phyloP scores from a whole-genome alignment of 2,329 filamentous ascomycete genomes.

The Xylaria sp. region DNA sequence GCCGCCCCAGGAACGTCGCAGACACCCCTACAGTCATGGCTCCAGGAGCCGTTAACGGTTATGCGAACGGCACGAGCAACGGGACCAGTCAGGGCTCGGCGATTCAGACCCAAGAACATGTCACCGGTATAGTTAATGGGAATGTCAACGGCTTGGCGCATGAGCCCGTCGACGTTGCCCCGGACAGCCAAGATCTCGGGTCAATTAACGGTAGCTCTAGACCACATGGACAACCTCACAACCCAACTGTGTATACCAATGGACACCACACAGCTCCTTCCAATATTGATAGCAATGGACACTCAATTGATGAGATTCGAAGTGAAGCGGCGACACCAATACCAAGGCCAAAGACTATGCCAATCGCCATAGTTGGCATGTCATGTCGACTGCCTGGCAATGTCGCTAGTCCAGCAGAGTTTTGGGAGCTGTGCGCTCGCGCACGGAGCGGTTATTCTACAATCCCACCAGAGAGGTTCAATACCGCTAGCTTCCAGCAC shows the following conservation, averaged over 20 bases:
- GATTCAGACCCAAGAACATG: constrained; percentile 48
- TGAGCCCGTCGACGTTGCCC: constrained; percentile 23
- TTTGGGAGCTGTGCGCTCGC: constrained; percentile 54
- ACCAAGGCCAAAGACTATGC: constrained; percentile 40
- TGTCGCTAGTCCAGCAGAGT: constrained; percentile 51
- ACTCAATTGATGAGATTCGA: constrained; percentile 19
- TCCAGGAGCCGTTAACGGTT: constrained; percentile 47
- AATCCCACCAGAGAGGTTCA: constrained; percentile 59
- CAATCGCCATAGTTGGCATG: constrained; percentile 54
- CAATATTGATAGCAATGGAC: constrained; percentile 38
- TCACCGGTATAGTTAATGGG: constrained; percentile 41
- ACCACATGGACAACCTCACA: constrained; percentile 16
- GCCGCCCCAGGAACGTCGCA: constrained; percentile 40
- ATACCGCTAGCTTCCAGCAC: constrained; percentile 51
- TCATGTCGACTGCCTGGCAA: constrained; percentile 53
- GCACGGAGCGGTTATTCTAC: constrained; percentile 53
- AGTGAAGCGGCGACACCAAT: constrained; percentile 7
- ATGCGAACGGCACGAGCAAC: constrained; percentile 44
- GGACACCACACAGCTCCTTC: constrained; percentile 39
- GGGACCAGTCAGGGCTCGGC: constrained; percentile 43
- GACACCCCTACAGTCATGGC: constrained; percentile 47
- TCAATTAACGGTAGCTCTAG: constrained; percentile 31
- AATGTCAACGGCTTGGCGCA: constrained; percentile 38
- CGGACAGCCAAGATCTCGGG: constrained; percentile 26
- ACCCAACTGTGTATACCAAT: constrained; percentile 34